Evolutionary conservation across 2,329 filamentous ascomycete genomes (phyloP), one percentile per base, ranked within the genome.

Genomic region (Neodidymelliopsis sp.): DNA sequence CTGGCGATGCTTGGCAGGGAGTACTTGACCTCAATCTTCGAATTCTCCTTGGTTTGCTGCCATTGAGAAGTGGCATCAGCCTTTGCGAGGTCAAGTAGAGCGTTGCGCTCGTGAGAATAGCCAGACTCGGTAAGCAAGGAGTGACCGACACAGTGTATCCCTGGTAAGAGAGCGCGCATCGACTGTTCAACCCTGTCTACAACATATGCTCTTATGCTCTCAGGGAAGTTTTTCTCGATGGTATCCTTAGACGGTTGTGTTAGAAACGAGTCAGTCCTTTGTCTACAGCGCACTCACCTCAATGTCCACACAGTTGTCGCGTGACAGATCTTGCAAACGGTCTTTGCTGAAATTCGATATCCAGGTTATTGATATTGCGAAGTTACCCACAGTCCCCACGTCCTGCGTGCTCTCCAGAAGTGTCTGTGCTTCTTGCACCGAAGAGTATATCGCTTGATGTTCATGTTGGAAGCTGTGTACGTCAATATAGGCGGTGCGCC

Each of bases 351-450:
- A 25, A 0, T 52, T 49, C 3, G 55, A 46, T 13, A 65, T 37
- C 63, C 65, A 69, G 6, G 35, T 33, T 11, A 57, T 43, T 7
- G 68, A 71, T 1, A 71, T 49, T 4, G 63, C 66, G 41, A 56
- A 62, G 6, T 36, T n/a, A 10, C 46, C 53, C 12, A 57, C 33
- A 8, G 63, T 7, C 6, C 53, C 39, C 12, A 66, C 39, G 11
- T 39, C 58, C 13, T 53, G 16, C 3, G 53, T 24, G 6, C 35
- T 27, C 6, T 30, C 36, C 8, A 70, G 25, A 20, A 57, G 36
- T 10, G 48, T 38, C 16, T 53, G n/a, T 2, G 54, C 55, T 7
- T 63, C 63, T 31, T 57, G 34, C 6, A 52, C 24, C 3, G 53
- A 48, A 2, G 50, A 10, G 20, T 66, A 65, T 2, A 65, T 33